Percentiles rank a stretch among this genome's conserved stretches.
phyloP scores from a whole-genome alignment of 116 monocot species.

The Zostera marina region DNA sequence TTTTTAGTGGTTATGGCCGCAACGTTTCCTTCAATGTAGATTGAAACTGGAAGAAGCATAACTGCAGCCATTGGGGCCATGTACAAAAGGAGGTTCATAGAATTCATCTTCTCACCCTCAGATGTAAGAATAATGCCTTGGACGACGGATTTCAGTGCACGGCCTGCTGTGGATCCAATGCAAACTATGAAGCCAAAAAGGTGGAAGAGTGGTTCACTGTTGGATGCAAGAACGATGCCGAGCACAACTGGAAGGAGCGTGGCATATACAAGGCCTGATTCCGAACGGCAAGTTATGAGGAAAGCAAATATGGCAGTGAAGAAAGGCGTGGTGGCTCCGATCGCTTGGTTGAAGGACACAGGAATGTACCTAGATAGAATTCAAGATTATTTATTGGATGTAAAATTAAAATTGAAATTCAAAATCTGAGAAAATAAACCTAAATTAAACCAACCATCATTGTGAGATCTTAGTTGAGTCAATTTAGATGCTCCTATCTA shows the following conservation, averaged over 20 bases:
- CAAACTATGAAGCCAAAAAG: conserved; percentile 82
- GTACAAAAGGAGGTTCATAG: conserved; percentile 81
- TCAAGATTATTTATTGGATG: background rate
- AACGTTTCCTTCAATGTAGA: conserved; percentile 46
- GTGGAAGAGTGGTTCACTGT: conserved; percentile 87
- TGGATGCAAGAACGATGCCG: conserved; percentile 62
- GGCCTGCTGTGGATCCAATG: conserved; percentile 63
- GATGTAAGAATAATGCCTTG: conserved; percentile 71
- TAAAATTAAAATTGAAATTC: no score
- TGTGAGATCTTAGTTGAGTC: no score
- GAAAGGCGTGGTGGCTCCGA: conserved; percentile 90
- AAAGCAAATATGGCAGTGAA: conserved; percentile 80
- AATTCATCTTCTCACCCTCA: conserved; percentile 70
- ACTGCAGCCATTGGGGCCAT: conserved; percentile 77
- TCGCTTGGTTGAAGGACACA: conserved; percentile 88
- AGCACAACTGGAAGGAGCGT: conserved; percentile 73
- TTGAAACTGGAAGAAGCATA: conserved; percentile 46
- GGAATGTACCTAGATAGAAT: conserved; percentile 45
- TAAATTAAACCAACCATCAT: no score
- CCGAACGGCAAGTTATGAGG: conserved; percentile 47
- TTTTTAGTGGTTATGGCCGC: conserved; percentile 18
- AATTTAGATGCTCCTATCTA: no score
- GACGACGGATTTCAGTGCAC: conserved; percentile 87
- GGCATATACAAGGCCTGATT: conserved; percentile 44
- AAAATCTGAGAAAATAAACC: no score